A percentile compares a stretch with the other conserved stretches of the same genome.
These are phyloP conservation scores for Syncephalastrum monosporum DNA, from an alignment of 371 early-diverging fungal species.

Conservation along the genomic window DNA sequence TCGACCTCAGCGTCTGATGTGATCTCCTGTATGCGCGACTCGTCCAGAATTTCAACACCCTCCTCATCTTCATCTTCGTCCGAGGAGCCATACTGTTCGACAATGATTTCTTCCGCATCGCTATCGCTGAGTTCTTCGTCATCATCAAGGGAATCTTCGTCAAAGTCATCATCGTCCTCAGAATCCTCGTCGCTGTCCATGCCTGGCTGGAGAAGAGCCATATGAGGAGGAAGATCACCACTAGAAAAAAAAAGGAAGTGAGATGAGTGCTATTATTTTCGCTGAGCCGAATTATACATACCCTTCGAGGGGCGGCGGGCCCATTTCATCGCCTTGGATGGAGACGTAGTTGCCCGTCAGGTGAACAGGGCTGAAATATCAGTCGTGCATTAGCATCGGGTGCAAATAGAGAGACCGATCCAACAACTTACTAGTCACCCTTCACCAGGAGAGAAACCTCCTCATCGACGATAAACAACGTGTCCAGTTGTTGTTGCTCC, in stretches of 20 bases:
- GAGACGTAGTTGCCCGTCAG: slow-evolving; percentile 26
- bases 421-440: slow-evolving; percentile 52
- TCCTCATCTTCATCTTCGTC: slow-evolving; percentile 9
- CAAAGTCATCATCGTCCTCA: slow-evolving; percentile 11
- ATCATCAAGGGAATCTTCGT: background rate
- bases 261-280: too few relatives aligned
- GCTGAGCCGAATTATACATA: too few relatives aligned
- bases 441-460: slow-evolving; percentile 67
- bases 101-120: background rate
- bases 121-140: slow-evolving; percentile 9
- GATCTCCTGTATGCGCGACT: slow-evolving; percentile 2
- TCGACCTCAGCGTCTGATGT: slow-evolving; percentile 10
- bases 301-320: too few relatives aligned
- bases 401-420: background rate
- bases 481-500: slow-evolving; percentile 68
- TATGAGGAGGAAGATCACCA: too few relatives aligned
- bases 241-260: too few relatives aligned
- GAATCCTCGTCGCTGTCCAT: too few relatives aligned
- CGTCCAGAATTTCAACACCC: slow-evolving; percentile 9
- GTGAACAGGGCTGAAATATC: slow-evolving; percentile 18
- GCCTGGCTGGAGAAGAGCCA: too few relatives aligned
- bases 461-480: slow-evolving; percentile 77
- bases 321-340: too few relatives aligned
- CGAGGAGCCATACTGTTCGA: background rate
- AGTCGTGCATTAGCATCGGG: background rate